A percentile compares a stretch with the other conserved stretches of the same genome.
These are phyloP conservation scores for Neurospora sp. DNA, from an alignment of 495 filamentous ascomycete species.

Conservation along the genomic window DNA sequence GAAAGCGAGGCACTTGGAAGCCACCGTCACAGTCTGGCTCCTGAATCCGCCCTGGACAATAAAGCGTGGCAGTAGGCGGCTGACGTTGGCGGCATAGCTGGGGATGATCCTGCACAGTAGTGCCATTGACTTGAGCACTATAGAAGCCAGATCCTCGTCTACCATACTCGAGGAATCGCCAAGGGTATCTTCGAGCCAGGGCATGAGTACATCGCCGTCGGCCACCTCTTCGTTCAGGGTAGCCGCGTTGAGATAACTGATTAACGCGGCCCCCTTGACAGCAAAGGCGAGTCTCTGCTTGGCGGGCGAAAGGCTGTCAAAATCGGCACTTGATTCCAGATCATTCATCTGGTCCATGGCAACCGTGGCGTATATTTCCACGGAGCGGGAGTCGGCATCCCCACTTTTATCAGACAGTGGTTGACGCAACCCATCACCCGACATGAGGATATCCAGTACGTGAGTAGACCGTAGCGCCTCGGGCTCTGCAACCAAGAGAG, in stretches of 20 bases:
- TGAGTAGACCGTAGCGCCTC: slow-evolving; percentile 49
- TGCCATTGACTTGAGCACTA: slow-evolving; percentile 71
- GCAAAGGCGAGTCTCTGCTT: slow-evolving; percentile 81
- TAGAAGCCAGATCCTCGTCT: slow-evolving; percentile 59
- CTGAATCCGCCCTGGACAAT: slow-evolving; percentile 70
- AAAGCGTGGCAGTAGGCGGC: slow-evolving; percentile 71
- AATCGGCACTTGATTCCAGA: slow-evolving; percentile 84
- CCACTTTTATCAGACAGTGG: slow-evolving; percentile 28
- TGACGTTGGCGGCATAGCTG: slow-evolving; percentile 61
- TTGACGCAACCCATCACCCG: slow-evolving; percentile 27
- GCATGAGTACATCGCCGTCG: slow-evolving; percentile 69
- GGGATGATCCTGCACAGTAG: slow-evolving; percentile 66
- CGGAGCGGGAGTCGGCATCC: slow-evolving; percentile 41
- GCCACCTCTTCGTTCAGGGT: slow-evolving; percentile 68
- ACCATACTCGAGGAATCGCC: slow-evolving; percentile 72
- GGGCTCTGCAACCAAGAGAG: slow-evolving; percentile 53
- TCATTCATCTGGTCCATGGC: slow-evolving; percentile 72
- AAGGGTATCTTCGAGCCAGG: slow-evolving; percentile 76
- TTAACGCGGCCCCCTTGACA: slow-evolving; percentile 72
- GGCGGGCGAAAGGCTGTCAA: slow-evolving; percentile 73
- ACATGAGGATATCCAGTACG: slow-evolving; percentile 70
- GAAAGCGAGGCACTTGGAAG: slow-evolving; percentile 71
- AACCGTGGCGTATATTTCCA: slow-evolving; percentile 64
- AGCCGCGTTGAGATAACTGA: slow-evolving; percentile 75
- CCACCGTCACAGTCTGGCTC: slow-evolving; percentile 54